Evolutionary conservation across 2,329 filamentous ascomycete genomes (phyloP).

Genomic region (Venturiaceae sp.): DNA sequence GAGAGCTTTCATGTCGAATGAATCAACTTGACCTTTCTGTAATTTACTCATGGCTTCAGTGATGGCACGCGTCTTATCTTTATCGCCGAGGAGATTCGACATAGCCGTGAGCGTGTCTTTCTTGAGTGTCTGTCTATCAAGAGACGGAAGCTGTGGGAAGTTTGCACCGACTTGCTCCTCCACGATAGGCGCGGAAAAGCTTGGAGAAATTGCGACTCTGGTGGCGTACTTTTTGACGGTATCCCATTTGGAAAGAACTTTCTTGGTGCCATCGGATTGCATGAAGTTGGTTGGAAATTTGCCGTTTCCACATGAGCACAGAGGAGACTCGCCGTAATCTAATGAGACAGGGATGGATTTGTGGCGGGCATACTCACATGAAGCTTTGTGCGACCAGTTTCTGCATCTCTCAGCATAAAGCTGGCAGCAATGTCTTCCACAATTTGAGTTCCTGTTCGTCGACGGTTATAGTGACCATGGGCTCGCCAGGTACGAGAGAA

Average conservation of each 20-base stretch:
- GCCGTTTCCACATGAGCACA: slow-evolving; percentile 25
- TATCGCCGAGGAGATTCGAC: neutral
- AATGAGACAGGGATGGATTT: slow-evolving; percentile 16
- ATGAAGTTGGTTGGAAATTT: slow-evolving; percentile 15
- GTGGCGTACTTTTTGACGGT: slow-evolving; percentile 17
- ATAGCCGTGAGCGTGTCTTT: neutral
- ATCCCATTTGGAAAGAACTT: neutral
- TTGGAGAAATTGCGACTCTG: slow-evolving; percentile 22
- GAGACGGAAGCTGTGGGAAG: neutral
- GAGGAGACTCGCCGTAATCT: slow-evolving; percentile 12
- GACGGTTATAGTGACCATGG: slow-evolving; percentile 12
- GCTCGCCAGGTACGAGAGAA: neutral
- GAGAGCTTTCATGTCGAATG: neutral
- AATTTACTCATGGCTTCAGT: slow-evolving; percentile 1
- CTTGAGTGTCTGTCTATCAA: slow-evolving; percentile 4
- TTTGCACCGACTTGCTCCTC: slow-evolving; percentile 11
- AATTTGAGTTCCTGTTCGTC: slow-evolving; percentile 17
- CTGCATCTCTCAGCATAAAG: slow-evolving; percentile 28
- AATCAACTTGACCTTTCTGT: neutral
- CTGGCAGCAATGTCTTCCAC: slow-evolving; percentile 23
- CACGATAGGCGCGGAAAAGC: slow-evolving; percentile 20
- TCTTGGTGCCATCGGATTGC: neutral
- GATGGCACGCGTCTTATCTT: neutral
- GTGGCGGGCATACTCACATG: slow-evolving; percentile 20
- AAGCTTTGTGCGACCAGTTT: slow-evolving; percentile 23